These are phyloP conservation scores for Metschnikowia baotianmanensis DNA, from an alignment of 805 yeast genomes.

Conservation along the genomic window DNA sequence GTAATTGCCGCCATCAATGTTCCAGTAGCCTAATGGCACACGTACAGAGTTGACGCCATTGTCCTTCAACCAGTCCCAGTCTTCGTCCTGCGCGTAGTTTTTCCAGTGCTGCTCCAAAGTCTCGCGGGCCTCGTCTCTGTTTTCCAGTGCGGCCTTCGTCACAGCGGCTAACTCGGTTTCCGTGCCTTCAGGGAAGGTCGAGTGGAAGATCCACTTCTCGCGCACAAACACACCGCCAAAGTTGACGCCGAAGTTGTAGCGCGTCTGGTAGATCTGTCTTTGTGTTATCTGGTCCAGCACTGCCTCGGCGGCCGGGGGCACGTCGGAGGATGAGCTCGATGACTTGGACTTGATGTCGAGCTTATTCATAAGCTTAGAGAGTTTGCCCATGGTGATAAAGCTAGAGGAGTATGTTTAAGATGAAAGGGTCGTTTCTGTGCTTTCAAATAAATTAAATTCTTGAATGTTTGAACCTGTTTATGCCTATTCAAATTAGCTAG, in stretches of 20 bases:
- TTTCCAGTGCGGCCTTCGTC: constrained; percentile 41
- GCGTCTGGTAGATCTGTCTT: constrained; percentile 52
- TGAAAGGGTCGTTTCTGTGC: background rate
- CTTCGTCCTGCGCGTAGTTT: constrained; percentile 58
- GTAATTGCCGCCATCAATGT: constrained; percentile 61
- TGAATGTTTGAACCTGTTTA: too few relatives aligned
- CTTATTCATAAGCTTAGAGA: constrained; percentile 18
- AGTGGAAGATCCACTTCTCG: constrained; percentile 75
- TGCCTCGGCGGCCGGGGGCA: constrained; percentile 30
- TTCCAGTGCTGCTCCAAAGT: constrained; percentile 66
- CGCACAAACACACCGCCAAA: constrained; percentile 77
- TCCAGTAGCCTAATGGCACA: constrained; percentile 92
- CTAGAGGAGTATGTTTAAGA: too few relatives aligned
- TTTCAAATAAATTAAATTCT: background rate
- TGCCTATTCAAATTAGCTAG: too few relatives aligned
- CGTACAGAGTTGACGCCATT: constrained; percentile 78
- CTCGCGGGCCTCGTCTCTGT: constrained; percentile 52
- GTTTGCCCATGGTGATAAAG: constrained; percentile 4
- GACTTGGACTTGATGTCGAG: constrained; percentile 26
- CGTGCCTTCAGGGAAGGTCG: constrained; percentile 57
- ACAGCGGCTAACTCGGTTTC: constrained; percentile 76
- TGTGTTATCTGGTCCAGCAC: constrained; percentile 37
- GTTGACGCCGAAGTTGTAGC: constrained; percentile 80
- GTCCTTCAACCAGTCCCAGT: constrained; percentile 73
- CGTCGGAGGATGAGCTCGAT: too few relatives aligned